These are phyloP conservation scores for Zostera marina DNA, from an alignment of 116 monocot genomes.

Conservation along the genomic window DNA sequence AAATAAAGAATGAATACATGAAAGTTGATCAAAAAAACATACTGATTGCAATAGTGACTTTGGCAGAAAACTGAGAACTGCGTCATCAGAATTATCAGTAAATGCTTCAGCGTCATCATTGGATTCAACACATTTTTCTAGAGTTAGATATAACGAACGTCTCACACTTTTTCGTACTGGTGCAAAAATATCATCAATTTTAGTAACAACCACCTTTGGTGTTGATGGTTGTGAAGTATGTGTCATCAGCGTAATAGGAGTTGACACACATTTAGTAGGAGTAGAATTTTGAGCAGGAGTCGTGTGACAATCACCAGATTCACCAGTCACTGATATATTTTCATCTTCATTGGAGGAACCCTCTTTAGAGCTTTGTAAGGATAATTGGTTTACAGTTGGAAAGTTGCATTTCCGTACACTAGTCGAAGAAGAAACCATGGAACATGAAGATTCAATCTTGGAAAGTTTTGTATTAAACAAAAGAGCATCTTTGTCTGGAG, in stretches of 20 bases:
- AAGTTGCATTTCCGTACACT: background rate
- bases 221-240: constrained; percentile 42
- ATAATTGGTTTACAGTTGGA: background rate
- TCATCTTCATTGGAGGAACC: background rate
- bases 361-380: background rate
- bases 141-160: constrained; percentile 10
- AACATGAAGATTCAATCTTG: constrained; percentile 1
- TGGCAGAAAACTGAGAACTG: constrained; percentile 50
- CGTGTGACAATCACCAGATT: no score
- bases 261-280: constrained; percentile 43
- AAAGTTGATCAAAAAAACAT: background rate
- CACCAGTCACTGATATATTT: no score
- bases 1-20: background rate
- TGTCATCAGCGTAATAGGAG: constrained; percentile 46
- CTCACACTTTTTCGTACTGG: constrained; percentile 15
- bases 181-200: constrained; percentile 10
- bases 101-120: constrained; percentile 3
- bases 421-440: constrained; percentile 10
- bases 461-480: background rate
- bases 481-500: background rate
- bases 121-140: constrained; percentile 17
- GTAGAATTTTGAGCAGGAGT: constrained; percentile 12
- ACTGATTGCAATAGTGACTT: constrained; percentile 57
- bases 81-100: constrained; percentile 8
- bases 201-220: constrained; percentile 20